A percentile compares a stretch with the other conserved stretches of the same genome.
Conservation (phyloP, 2,329 filamentous ascomycete species). For the Escovopsis sp. region DNA sequence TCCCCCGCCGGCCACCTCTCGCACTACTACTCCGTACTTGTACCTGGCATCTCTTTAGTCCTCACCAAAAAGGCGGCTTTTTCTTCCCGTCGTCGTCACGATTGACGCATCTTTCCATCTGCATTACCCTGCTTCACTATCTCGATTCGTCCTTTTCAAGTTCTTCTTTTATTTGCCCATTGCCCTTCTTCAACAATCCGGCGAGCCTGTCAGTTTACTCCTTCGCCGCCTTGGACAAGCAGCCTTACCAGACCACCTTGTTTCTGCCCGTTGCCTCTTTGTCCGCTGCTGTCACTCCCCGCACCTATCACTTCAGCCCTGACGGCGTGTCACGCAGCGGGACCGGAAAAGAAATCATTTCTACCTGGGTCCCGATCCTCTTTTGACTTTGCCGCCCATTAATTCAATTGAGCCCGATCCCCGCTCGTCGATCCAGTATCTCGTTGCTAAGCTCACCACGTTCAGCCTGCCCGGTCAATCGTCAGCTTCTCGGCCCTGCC, state of each 20-base stretch:
- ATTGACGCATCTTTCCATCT: slow-evolving; percentile 14
- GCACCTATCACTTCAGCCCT: slow-evolving; percentile 5
- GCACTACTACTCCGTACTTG: slow-evolving; percentile 12
- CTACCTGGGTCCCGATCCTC: background rate
- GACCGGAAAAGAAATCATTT: background rate
- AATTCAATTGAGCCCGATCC: background rate
- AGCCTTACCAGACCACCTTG: slow-evolving; percentile 4
- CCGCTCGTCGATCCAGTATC: background rate
- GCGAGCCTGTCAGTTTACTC: slow-evolving; percentile 1
- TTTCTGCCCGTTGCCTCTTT: slow-evolving; percentile 3
- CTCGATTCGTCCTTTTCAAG: background rate
- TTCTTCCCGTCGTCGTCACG: slow-evolving; percentile 6
- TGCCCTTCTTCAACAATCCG: background rate
- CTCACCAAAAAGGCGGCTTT: slow-evolving; percentile 3
- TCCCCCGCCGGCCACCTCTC: slow-evolving; percentile 4
- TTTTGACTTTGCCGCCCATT: background rate
- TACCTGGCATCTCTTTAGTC: slow-evolving; percentile 13
- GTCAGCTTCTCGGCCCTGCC: background rate
- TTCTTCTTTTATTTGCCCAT: background rate
- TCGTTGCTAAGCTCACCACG: slow-evolving; percentile 3
- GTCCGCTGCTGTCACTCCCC: slow-evolving; percentile 4
- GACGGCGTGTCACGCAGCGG: slow-evolving; percentile 3
- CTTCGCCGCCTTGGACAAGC: background rate
- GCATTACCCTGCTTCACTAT: slow-evolving; percentile 1
- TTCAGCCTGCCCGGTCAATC: slow-evolving; percentile 2